Percentiles rank a stretch among this genome's conserved stretches.
Conservation (phyloP, 2,329 filamentous ascomycete species). For the Monosporascus sp. region DNA sequence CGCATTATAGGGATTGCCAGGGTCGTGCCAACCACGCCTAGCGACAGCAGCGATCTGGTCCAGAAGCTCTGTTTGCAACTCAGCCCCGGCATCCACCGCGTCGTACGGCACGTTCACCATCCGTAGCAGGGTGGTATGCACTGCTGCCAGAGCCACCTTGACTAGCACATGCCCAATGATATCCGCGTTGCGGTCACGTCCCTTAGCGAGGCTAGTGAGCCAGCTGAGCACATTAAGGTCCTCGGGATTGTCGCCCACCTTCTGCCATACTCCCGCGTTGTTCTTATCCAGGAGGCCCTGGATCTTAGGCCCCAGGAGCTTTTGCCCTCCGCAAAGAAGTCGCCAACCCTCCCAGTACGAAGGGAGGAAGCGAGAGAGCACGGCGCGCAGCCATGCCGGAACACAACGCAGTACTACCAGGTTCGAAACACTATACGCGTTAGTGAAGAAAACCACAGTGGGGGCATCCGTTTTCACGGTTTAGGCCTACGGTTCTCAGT, state of each 20-base stretch:
- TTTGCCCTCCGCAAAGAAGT: not conserved
- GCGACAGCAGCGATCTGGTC: conserved; percentile 6
- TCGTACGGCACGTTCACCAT: conserved; percentile 8
- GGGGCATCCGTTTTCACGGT: not conserved
- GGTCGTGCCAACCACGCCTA: not conserved
- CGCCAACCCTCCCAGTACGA: conserved; percentile 8
- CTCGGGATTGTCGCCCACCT: conserved; percentile 1
- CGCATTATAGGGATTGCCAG: conserved; percentile 2
- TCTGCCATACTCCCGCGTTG: conserved; percentile 2
- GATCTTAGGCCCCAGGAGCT: conserved; percentile 5
- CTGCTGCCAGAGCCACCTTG: conserved; percentile 7
- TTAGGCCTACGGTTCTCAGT: not conserved
- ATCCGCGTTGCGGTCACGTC: conserved; percentile 1
- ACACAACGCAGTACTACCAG: conserved; percentile 3
- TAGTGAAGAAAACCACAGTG: not conserved
- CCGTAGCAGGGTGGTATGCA: conserved; percentile 7
- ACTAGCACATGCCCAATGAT: conserved; percentile 3
- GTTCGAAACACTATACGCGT: conserved; percentile 5
- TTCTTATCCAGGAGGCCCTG: conserved; percentile 4
- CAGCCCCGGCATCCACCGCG: conserved; percentile 1
- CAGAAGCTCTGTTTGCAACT: not conserved
- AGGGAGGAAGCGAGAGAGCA: conserved; percentile 6
- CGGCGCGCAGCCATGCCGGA: conserved; percentile 3
- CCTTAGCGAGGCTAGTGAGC: conserved; percentile 2
- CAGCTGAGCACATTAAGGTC: conserved; percentile 10